phyloP scores from a whole-genome alignment of 768 basidiomycete genomes.

The Lactifluus subvellereus region DNA sequence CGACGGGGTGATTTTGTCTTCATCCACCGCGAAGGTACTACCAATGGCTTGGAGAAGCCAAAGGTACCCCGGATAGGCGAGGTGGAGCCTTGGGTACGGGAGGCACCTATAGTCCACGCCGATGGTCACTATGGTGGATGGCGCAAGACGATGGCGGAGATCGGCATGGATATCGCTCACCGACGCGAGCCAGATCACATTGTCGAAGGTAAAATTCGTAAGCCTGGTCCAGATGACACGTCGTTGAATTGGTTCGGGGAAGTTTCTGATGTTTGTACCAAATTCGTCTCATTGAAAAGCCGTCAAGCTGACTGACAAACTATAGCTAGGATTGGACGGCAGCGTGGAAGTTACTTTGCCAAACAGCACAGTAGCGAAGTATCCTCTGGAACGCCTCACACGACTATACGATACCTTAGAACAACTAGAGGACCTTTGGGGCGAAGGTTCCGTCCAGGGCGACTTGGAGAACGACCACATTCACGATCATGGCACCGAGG shows the following conservation, averaged over 20 bases:
- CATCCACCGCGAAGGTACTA: constrained; percentile 60
- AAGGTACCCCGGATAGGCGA: constrained; percentile 82
- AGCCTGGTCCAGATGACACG: constrained; percentile 37
- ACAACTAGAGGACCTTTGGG: constrained; percentile 66
- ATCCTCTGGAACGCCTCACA: constrained; percentile 65
- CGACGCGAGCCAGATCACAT: constrained; percentile 33
- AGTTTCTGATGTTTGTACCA: constrained; percentile 57
- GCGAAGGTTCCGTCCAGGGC: constrained; percentile 37
- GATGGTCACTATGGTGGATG: constrained; percentile 58
- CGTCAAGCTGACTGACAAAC: constrained; percentile 9
- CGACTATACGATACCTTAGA: constrained; percentile 78
- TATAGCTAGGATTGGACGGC: constrained; percentile 69
- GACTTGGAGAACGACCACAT: constrained; percentile 33
- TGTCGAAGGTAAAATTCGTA: constrained; percentile 40
- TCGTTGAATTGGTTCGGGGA: constrained; percentile 79
- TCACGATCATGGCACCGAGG: constrained; percentile 35
- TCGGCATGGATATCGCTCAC: constrained; percentile 55
- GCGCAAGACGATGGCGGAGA: constrained; percentile 64
- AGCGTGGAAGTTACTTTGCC: constrained; percentile 68
- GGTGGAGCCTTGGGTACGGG: constrained; percentile 72
- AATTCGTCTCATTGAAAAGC: not conserved
- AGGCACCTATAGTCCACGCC: constrained; percentile 41
- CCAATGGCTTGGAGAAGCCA: constrained; percentile 65
- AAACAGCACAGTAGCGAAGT: constrained; percentile 41
- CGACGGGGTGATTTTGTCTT: constrained; percentile 82